Base-by-base conservation (phyloP, 2,329 filamentous ascomycete species). In the Nothopassalora personata region DNA sequence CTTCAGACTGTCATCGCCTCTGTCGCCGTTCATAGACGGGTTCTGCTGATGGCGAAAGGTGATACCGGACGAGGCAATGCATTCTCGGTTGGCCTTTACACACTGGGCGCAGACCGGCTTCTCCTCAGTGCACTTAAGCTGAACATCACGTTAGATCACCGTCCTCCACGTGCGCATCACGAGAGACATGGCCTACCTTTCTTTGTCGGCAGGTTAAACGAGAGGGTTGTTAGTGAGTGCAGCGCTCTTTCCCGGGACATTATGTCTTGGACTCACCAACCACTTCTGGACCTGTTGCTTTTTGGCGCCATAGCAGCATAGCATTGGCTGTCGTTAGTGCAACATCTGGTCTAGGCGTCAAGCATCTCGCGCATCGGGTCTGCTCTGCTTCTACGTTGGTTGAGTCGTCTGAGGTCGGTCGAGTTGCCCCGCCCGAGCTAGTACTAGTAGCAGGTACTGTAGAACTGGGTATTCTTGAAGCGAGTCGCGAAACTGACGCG, bases 31-130 rank as follows among this genome's bases (percentile, higher is more conserved):
- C 83, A 87, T 85, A 19, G 83, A 86, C 31, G 84, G 84, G 79
- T 87, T 87, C 72, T 87, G 85, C 68, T 87, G 84, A 71, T 88
- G 85, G 57, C 85, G 81, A 67, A 87, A 88, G 48, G 86, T 82
- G 65, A 87, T 81, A 54, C 83, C 84, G 62, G 83, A 83, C 67
- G 81, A 84, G 27, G 82, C 82, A 49, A 82, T 75, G 71, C 84
- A 87, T 71, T 84, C 79, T 65, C 84, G 78, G 51, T 79, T 80
- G 5, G 82, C 84, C 71, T 85, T 84, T 67, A 75, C 75, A 71
- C 84, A 87, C 71, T 86, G 83, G 34, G 81, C 79, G 68, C 84
- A 87, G 39, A 79, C 71, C 10, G 84, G 84, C 63, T 82, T 83
- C 69, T 79, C 79, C 71, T 86, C 84, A 67, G 85, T 82, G 72